These are phyloP conservation scores for Chrysoporthe austroafricana DNA, from an alignment of 2,329 filamentous ascomycete species.

Conservation along the genomic window DNA sequence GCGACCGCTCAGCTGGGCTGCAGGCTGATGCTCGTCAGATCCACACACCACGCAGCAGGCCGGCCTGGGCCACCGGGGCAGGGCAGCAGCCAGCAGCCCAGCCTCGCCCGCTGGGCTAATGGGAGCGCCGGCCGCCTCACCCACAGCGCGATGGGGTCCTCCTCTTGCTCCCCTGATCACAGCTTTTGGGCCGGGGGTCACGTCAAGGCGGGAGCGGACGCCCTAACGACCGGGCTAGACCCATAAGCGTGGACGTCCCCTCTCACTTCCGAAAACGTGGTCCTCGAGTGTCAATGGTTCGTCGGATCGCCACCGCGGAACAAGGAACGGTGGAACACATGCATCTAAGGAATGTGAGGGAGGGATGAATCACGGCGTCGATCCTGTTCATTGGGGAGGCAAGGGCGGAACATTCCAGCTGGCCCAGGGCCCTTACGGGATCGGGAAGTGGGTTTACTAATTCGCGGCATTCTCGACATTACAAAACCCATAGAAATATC, in stretches of 20 bases:
- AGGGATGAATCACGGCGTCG: conserved; percentile 14
- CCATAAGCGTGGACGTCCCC: neutral
- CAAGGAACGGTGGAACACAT: conserved; percentile 7
- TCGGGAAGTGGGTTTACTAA: conserved; percentile 2
- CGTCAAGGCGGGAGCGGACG: conserved; percentile 1
- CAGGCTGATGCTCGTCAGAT: conserved; percentile 6
- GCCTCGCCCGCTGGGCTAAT: conserved; percentile 17
- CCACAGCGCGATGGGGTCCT: conserved; percentile 5
- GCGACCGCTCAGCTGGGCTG: conserved; percentile 21
- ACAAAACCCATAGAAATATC: conserved; percentile 2
- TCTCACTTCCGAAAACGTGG: conserved; percentile 7
- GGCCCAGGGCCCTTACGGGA: conserved; percentile 1
- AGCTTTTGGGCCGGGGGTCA: conserved; percentile 1
- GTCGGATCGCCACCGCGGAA: conserved; percentile 9
- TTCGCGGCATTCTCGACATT: neutral
- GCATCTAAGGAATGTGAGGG: conserved; percentile 12
- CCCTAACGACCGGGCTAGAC: conserved; percentile 1
- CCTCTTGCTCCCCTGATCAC: conserved; percentile 13
- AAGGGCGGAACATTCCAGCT: conserved; percentile 12
- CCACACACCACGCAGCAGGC: neutral
- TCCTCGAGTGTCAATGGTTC: conserved; percentile 9
- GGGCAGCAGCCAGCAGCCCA: neutral
- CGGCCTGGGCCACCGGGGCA: no score
- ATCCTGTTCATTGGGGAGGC: conserved; percentile 10
- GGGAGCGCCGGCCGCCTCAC: conserved; percentile 17